A percentile compares a stretch with the other conserved stretches of the same genome.
Evolutionary conservation across 1,284 basidiomycete species (phyloP).

Genomic region (Schizophyllum amplum): DNA sequence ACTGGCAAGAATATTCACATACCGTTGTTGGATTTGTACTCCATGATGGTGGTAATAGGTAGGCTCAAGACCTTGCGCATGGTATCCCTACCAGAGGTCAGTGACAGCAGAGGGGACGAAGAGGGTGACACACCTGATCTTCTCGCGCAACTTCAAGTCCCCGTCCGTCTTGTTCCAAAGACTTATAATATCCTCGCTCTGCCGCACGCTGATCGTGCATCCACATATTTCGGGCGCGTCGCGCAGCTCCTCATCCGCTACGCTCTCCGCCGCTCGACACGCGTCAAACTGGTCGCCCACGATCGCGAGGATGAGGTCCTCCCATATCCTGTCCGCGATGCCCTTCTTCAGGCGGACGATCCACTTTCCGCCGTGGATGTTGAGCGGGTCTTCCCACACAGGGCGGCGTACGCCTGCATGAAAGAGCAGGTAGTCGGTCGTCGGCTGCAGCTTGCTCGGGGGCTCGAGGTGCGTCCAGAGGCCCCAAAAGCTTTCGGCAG

Average conservation of each 20-base stretch:
- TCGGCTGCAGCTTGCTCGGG: conserved; percentile 65
- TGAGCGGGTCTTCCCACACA: conserved; percentile 87
- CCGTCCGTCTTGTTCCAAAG: conserved; percentile 71
- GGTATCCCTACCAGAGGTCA: conserved; percentile 43
- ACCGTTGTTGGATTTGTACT: conserved; percentile 84
- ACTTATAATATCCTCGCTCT: conserved; percentile 77
- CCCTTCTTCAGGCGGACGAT: conserved; percentile 81
- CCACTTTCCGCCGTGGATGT: conserved; percentile 87
- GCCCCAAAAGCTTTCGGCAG: conserved; percentile 83
- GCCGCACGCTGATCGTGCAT: conserved; percentile 75
- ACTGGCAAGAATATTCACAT: conserved; percentile 13
- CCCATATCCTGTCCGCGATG: conserved; percentile 75
- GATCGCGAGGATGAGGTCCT: conserved; percentile 66
- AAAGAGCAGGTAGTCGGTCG: conserved; percentile 82
- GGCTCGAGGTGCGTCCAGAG: conserved; percentile 73
- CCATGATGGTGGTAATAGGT: conserved; percentile 65
- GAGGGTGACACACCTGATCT: conserved; percentile 51
- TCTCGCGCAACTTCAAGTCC: conserved; percentile 59
- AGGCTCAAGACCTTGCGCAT: conserved; percentile 61
- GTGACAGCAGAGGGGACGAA: neutral
- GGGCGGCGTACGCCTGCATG: conserved; percentile 74
- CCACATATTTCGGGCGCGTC: conserved; percentile 74
- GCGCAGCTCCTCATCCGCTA: too few species aligned
- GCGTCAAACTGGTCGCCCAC: conserved; percentile 75
- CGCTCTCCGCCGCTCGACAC: conserved; percentile 34